Evolutionary conservation across 768 basidiomycete genomes (phyloP), one percentile per base, ranked within the genome.

Genomic region (Mycena latifolia): DNA sequence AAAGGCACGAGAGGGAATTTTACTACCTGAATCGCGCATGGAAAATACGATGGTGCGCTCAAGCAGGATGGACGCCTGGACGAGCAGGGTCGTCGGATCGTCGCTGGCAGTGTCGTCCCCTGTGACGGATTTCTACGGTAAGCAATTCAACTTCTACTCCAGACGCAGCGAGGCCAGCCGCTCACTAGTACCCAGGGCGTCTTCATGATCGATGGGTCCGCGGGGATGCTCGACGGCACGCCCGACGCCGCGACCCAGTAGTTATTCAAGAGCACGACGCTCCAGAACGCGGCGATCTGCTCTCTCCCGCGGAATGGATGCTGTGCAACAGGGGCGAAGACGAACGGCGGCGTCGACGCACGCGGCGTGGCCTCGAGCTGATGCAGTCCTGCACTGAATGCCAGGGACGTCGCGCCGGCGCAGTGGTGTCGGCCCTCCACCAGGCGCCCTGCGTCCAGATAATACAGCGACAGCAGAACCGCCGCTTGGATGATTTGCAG

Each of bases 391-490:
- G 39, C 29, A 11, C 29, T 45, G 17, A 69, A 29, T 0, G 63
- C 68, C 6, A 69, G 46, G 12, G 68, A 69, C 5, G 68, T 62
- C 12, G 63, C 68, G 7, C 45, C 51, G 1, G 57, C 63, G 35
- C 59, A 47, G 35, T 62, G 55, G 27, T 61, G 41, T 10, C 46
- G 48, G 1, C 68, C 59, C 29, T 65, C 54, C 35, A 51, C 28
- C 7, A 58, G 18, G 0, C 35, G 37, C 8, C 37, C 63, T 2
- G 33, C 14, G 14, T 69, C 63, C n/a, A 69, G 50, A 27, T 53
- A 62, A n/a, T 69, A 69, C 15, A 65, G 27, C 7, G 68, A 61
- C 1, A 69, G 35, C 9, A 69, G 63, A 17, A 69, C 48, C 22
- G 48, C 29, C 0, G 63, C 25, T 37, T 69, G 68, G 5, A 69